Base-by-base conservation (phyloP, 495 filamentous ascomycete species). In the Podospora pseudopauciseta region DNA sequence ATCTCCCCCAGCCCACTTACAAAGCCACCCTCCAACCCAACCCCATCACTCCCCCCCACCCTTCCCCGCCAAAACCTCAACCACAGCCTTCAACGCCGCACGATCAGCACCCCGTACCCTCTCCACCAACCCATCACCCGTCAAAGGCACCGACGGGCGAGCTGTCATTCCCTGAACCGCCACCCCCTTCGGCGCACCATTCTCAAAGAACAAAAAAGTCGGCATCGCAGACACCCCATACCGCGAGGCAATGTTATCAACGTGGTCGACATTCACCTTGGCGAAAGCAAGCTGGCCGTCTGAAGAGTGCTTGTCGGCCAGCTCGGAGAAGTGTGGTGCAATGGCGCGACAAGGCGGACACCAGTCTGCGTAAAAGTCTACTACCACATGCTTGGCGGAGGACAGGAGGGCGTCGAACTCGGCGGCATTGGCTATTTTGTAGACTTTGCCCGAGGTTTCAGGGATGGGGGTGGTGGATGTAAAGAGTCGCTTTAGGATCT, bases 141-240 rank as follows among this genome's bases (percentile, higher is more conserved):
- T 20, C 19, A 18, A 20, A 15, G 16, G 15, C 4, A 56, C 54
- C 15, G 54, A 56, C 4, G 19, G 6, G 15, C 54, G 54, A 4
- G 54, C 15, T 18, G 4, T 56, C 6, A 18, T 6, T 4, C 19
- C 54, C 4, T 20, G 6, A 56, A 18, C 20, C 16, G 23, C 63
- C 23, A 64, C 28, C 2, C 68, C 64, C 56, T 66, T 84, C 66
- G 88, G 84, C 62, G 83, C 78, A 64, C 88, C 86, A 58, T 89
- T 86, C 77, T 93, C 88, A 82, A 96, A 92, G 73, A 95, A 87
- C 66, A 94, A 80, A 81, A 96, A 94, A 57, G 92, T 94, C 3
- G 92, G 92, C 85, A 91, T 88, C 44, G 87, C 89, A 65, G 75
- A 71, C 32, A 88, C 76, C 44, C 76, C 76, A 68, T 84, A 83